Evolutionary conservation across 2,329 filamentous ascomycete genomes (phyloP), one percentile per base, ranked within the genome.

Genomic region (Torrubiella hemipterigena): DNA sequence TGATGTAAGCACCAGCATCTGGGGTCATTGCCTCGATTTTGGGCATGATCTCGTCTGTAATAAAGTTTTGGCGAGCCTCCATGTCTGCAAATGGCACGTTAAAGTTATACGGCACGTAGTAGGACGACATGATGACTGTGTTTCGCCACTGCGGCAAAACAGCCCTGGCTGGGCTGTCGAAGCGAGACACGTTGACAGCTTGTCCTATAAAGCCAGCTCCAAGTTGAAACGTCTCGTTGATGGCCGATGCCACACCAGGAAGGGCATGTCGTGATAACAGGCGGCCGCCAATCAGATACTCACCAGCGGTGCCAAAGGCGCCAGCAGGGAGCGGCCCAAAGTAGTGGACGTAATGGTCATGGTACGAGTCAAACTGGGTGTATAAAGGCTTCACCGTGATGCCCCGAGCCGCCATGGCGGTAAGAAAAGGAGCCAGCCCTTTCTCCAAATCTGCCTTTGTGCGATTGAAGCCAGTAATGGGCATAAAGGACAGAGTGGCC

Each of bases 391-490:
- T 30, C 7, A 40, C 21, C n/a, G 30, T 34, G 8, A 49, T 31
- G 6, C 42, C 31, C 9, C 33, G 25, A 29, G 27, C n/a, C 12
- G 31, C 34, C 12, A 50, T 34, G 13, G 40, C 35, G 16, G 42
- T 32, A n/a, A 53, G 43, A 5, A 72, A 56, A 2, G 66, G 63
- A 7, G 45, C 33, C 2, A 72, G 43, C 7, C 64, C 51, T 2
- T 40, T 44, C 6, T 54, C 45, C 3, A 64, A 47, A 16, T 65
- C 47, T 7, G 45, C 47, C 0, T 49, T 48, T 0, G 55, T 56
- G 21, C 62, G 59, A 33, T 58, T 52, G n/a, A 61, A 66, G 0
- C 52, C 55, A 0, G 62, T 69, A 9, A 69, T 39, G 4, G 60
- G 56, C 5, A 52, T 49, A 24, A 71, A 54, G 5, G 44, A 33